phyloP scores from a whole-genome alignment of 768 basidiomycete species.

The Saitozyma sp. region DNA sequence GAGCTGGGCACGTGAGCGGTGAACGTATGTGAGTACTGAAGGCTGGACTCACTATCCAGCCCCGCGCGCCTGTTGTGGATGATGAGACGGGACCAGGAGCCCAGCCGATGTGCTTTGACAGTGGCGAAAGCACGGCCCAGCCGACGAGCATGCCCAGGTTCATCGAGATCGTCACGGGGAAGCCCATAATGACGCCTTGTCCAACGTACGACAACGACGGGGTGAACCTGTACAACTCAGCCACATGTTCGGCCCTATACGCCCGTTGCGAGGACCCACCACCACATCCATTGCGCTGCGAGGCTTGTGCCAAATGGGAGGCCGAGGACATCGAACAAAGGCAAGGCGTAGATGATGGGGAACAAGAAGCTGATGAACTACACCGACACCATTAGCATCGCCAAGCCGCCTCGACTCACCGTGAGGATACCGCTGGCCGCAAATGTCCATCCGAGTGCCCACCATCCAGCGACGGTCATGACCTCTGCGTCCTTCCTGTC shows the following conservation, averaged over 20 bases:
- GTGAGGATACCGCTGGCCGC: constrained; percentile 71
- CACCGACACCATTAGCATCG: background rate
- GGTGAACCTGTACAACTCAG: constrained; percentile 59
- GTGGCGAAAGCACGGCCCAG: constrained; percentile 89
- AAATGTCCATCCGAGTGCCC: constrained; percentile 75
- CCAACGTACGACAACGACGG: constrained; percentile 90
- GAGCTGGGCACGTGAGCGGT: constrained; percentile 55
- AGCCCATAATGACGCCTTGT: constrained; percentile 98
- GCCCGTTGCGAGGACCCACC: constrained; percentile 44
- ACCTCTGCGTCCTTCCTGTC: constrained; percentile 55
- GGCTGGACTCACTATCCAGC: constrained; percentile 46
- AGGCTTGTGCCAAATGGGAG: constrained; percentile 69
- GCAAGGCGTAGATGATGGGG: constrained; percentile 81
- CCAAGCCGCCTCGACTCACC: constrained; percentile 56
- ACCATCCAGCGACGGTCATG: constrained; percentile 72
- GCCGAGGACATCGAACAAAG: constrained; percentile 58
- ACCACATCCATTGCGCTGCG: constrained; percentile 88
- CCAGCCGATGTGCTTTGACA: constrained; percentile 81
- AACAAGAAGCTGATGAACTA: constrained; percentile 86
- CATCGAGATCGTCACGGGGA: constrained; percentile 91
- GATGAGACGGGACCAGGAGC: constrained; percentile 89
- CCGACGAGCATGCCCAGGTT: constrained; percentile 94
- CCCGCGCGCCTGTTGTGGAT: constrained; percentile 79
- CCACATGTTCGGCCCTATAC: background rate
- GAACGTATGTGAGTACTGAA: background rate